Percentiles rank a stretch among this genome's conserved stretches.
These are phyloP conservation scores for Dothistroma septosporum DNA, from an alignment of 2,329 filamentous ascomycete genomes.

Conservation along the genomic window DNA sequence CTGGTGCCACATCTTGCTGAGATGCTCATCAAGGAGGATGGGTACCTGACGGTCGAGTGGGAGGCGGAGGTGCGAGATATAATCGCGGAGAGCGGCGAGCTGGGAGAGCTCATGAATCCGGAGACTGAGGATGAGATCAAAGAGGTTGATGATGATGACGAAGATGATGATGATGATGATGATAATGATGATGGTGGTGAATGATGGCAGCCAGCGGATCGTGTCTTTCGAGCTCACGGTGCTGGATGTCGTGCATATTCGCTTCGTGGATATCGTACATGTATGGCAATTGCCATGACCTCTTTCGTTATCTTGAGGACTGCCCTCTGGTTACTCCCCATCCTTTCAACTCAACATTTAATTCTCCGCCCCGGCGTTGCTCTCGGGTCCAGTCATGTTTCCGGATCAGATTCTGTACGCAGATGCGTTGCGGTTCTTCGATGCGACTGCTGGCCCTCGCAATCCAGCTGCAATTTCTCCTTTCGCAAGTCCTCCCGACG, in stretches of 20 bases:
- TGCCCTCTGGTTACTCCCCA: too few relatives aligned
- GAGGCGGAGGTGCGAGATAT: conserved; percentile 24
- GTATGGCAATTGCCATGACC: background rate
- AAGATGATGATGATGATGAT: conserved; percentile 12
- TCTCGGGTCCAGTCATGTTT: background rate
- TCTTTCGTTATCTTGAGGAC: too few relatives aligned
- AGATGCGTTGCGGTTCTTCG: too few relatives aligned
- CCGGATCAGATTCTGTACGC: too few relatives aligned
- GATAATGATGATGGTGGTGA: too few relatives aligned
- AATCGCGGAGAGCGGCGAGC: conserved; percentile 30
- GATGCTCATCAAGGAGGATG: conserved; percentile 35
- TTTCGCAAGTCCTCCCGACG: too few relatives aligned
- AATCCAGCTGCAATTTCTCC: too few relatives aligned
- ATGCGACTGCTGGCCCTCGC: too few relatives aligned
- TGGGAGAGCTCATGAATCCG: conserved; percentile 33
- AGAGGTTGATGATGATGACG: conserved; percentile 16
- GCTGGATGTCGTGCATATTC: background rate
- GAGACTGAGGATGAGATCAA: conserved; percentile 29
- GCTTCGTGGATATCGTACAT: background rate
- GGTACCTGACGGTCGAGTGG: conserved; percentile 22
- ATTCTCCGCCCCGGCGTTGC: too few relatives aligned
- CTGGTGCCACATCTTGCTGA: conserved; percentile 38
- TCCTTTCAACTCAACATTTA: too few relatives aligned
- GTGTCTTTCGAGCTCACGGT: background rate
- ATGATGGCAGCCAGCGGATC: background rate